Conservation (phyloP, 179 eudicot species). For the Drosera spatulata region DNA sequence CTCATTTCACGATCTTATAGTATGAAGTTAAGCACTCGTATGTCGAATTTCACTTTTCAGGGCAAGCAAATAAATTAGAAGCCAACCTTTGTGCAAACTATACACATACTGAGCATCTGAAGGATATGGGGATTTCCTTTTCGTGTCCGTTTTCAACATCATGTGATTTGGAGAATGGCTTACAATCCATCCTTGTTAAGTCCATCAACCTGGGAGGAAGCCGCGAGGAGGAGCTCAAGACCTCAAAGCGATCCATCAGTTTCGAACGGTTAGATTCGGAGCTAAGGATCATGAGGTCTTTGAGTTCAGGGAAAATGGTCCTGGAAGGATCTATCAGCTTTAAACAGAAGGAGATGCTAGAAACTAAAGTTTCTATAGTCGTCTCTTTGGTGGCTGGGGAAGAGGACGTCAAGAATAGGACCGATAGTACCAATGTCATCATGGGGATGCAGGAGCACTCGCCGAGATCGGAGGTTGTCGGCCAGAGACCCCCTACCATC, state of each 20-base stretch:
- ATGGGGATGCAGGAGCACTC: slow-evolving; percentile 6
- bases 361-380: slow-evolving; percentile 21
- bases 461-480: slow-evolving; percentile 4
- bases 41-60: too few species aligned
- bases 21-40: too few species aligned
- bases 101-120: too few species aligned
- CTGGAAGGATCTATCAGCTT: slow-evolving; percentile 47
- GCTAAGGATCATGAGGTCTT: slow-evolving; percentile 18
- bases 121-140: slow-evolving; percentile 43
- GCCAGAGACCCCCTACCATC: slow-evolving; percentile 7
- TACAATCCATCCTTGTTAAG: slow-evolving; percentile 32
- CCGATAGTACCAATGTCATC: slow-evolving; percentile 6
- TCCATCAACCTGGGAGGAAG: slow-evolving; percentile 22
- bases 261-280: slow-evolving; percentile 26
- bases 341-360: slow-evolving; percentile 23
- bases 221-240: slow-evolving; percentile 22
- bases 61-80: too few species aligned
- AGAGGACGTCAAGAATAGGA: slow-evolving; percentile 9
- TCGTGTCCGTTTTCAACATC: slow-evolving; percentile 40
- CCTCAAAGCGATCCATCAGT: slow-evolving; percentile 31
- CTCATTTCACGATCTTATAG: too few species aligned
- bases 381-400: not conserved
- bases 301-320: slow-evolving; percentile 20
- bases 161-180: slow-evolving; percentile 33
- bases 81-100: too few species aligned